phyloP scores from a whole-genome alignment of 2,329 filamentous ascomycete genomes.

The Dissoconium aciculare region DNA sequence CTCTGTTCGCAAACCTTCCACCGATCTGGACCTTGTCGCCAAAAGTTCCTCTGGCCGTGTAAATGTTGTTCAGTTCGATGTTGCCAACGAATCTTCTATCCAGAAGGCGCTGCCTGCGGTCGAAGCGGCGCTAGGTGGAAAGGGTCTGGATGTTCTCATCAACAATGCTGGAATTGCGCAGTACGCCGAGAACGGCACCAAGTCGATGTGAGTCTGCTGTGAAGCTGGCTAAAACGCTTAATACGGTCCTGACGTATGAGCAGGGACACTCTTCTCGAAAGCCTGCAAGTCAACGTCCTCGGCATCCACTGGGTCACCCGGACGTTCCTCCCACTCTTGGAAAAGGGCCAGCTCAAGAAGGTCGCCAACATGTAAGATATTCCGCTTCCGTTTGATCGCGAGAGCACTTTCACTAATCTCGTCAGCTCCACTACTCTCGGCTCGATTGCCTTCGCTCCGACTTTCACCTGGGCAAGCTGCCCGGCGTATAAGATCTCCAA shows the following conservation, averaged over 20 bases:
- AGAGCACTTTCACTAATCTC: background rate
- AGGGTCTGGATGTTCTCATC: slow-evolving; percentile 6
- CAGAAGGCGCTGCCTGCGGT: slow-evolving; percentile 4
- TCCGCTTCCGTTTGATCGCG: background rate
- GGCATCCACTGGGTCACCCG: slow-evolving; percentile 28
- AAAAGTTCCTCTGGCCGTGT: slow-evolving; percentile 4
- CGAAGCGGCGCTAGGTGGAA: background rate
- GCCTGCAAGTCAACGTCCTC: slow-evolving; percentile 27
- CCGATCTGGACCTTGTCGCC: slow-evolving; percentile 4
- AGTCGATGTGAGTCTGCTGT: background rate
- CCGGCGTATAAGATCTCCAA: slow-evolving; percentile 35
- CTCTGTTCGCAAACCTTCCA: slow-evolving; percentile 3
- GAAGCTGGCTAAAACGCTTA: background rate
- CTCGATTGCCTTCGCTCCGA: slow-evolving; percentile 24
- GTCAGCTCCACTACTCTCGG: slow-evolving; percentile 29
- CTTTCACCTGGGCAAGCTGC: slow-evolving; percentile 12
- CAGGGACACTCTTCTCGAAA: slow-evolving; percentile 16
- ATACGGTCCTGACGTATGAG: background rate
- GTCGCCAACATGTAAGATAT: slow-evolving; percentile 31
- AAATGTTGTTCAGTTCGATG: slow-evolving; percentile 3
- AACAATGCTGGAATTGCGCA: slow-evolving; percentile 7
- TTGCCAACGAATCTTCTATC: slow-evolving; percentile 4
- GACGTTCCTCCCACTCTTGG: slow-evolving; percentile 25
- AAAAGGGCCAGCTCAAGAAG: slow-evolving; percentile 29
- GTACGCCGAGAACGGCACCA: background rate